These are phyloP conservation scores for Sclerotinia spermophila DNA, from an alignment of 2,329 filamentous ascomycete species.

Conservation along the genomic window DNA sequence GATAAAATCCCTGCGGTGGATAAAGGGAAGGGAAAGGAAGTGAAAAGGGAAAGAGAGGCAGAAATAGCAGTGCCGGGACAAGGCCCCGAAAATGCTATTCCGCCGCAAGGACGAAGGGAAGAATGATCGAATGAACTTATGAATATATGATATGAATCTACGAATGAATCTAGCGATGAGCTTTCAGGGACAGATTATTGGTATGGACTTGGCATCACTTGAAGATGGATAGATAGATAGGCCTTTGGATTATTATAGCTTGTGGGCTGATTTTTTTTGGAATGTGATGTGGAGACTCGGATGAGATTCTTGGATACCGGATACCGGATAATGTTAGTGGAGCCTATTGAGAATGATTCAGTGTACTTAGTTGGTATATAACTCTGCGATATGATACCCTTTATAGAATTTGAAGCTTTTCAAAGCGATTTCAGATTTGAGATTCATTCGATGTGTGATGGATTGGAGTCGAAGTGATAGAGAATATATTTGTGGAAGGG, in stretches of 20 bases:
- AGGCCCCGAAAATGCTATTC: neutral
- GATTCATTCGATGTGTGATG: neutral
- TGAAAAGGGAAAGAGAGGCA: neutral
- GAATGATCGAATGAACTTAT: neutral
- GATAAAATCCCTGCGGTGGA: neutral
- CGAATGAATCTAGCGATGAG: neutral
- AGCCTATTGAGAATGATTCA: too few relatives aligned
- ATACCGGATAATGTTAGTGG: too few relatives aligned
- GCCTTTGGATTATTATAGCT: neutral
- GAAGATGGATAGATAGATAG: neutral
- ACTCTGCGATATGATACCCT: neutral
- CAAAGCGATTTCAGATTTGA: neutral
- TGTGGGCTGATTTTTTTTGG: too few relatives aligned
- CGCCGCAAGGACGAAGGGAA: neutral
- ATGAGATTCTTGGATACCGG: neutral
- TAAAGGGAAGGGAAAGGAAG: neutral
- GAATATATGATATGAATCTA: neutral
- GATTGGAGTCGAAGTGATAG: neutral
- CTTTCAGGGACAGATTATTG: neutral
- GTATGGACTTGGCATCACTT: neutral
- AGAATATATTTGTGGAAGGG: neutral
- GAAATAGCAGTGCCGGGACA: neutral
- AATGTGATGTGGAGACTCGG: neutral
- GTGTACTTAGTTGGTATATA: neutral
- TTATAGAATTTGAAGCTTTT: neutral